Conservation (phyloP, 495 filamentous ascomycete species). For the Penicillium desertorum region DNA sequence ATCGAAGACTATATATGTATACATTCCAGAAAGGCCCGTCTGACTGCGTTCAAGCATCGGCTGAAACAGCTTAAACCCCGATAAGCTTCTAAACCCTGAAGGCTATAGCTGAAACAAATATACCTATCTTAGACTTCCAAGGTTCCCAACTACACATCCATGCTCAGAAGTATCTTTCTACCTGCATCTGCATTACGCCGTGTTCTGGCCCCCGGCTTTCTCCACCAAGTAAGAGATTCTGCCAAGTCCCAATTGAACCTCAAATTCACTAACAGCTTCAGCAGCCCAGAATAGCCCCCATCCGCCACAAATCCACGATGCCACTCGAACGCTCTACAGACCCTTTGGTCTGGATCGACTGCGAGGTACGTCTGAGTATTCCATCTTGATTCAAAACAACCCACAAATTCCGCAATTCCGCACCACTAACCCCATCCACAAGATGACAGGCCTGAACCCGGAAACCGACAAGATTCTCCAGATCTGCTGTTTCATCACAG, state of each 20-base stretch:
- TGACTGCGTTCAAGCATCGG: neutral
- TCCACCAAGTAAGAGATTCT: constrained; percentile 29
- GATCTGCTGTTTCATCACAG: constrained; percentile 91
- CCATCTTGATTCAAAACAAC: neutral
- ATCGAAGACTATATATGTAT: neutral
- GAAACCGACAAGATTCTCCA: constrained; percentile 82
- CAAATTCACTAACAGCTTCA: constrained; percentile 10
- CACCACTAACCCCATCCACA: constrained; percentile 33
- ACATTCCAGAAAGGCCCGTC: neutral
- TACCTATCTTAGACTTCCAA: neutral
- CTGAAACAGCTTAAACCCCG: neutral
- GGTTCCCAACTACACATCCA: neutral
- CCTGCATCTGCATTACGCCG: constrained; percentile 5
- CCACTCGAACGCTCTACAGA: constrained; percentile 51
- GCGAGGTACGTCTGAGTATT: constrained; percentile 60
- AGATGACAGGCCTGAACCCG: constrained; percentile 94
- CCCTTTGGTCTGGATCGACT: constrained; percentile 85
- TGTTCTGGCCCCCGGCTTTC: constrained; percentile 21
- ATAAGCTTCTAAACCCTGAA: neutral
- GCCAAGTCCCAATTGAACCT: constrained; percentile 7
- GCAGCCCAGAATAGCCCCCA: neutral
- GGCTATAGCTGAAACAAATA: neutral
- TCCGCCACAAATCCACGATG: constrained; percentile 32
- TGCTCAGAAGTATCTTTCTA: constrained; percentile 6
- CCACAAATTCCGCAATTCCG: neutral